Evolutionary conservation across 2,329 filamentous ascomycete genomes (phyloP), one percentile per base, ranked within the genome.

Genomic region (Aspergillus neoniger): DNA sequence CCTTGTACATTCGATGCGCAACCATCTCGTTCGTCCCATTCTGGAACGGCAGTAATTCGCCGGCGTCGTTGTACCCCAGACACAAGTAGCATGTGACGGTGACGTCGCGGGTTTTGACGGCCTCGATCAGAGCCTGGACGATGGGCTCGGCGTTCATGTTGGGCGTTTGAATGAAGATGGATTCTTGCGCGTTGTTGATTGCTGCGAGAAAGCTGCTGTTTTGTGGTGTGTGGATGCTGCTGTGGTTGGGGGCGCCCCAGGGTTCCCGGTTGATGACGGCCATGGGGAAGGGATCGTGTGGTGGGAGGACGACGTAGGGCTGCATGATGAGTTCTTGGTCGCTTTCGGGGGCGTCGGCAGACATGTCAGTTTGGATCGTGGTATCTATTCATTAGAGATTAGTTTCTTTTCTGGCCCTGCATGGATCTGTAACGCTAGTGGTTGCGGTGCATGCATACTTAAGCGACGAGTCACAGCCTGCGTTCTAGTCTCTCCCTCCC

Each of bases 101-200:
- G 0, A 92, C 75, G 0, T 90, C 90, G 1, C 90, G 80, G 61
- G 86, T 81, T n/a, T 44, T 28, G 52, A 88, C 83, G 0, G 91
- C 90, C 3, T 82, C 82, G 0, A 84, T 70, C 3, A 93, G 82
- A 1, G 86, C 87, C 0, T 86, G 83, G 0, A 92, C 69, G 0
- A 92, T 77, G 0, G 86, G 87, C 59, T 85, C 83, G 0, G 90
- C 89, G 67, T 94, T 94, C 39, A 94, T 81, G 21, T 91, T 89
- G 0, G 91, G 91, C 0, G 89, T 88, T 72, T 93, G 89, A 60
- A 94, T 92, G 68, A 93, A 91, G n/a, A 93, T 83, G 28, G 77
- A 82, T 12, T 77, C 77, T 57, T 80, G 74, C 0, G 90, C 89
- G 66, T 92, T 84, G 1, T 86, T 81, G 7, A 93, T 81, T 1